Percentiles rank a stretch among this genome's conserved stretches.
These are phyloP conservation scores for Tylopilus balloui DNA, from an alignment of 768 basidiomycete genomes.

Conservation along the genomic window DNA sequence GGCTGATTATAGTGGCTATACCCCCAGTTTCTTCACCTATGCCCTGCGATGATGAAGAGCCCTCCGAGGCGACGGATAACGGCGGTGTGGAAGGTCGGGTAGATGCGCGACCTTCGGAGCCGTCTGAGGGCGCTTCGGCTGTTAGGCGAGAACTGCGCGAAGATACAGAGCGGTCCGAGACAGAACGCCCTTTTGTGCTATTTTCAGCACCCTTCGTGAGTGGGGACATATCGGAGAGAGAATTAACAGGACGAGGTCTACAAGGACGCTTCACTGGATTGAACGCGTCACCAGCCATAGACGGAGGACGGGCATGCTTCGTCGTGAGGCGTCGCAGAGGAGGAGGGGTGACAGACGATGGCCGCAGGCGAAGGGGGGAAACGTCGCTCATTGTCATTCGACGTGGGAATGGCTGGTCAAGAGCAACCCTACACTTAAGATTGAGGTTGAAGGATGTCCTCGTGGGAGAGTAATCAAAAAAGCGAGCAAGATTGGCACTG, in stretches of 20 bases:
- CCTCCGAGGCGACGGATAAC: slow-evolving; percentile 25
- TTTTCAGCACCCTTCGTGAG: slow-evolving; percentile 19
- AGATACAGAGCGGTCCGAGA: slow-evolving; percentile 18
- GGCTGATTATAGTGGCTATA: slow-evolving; percentile 37
- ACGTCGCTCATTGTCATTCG: slow-evolving; percentile 36
- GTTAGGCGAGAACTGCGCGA: slow-evolving; percentile 23
- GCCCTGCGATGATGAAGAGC: slow-evolving; percentile 24
- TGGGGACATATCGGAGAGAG: slow-evolving; percentile 12
- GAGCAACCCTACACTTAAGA: slow-evolving; percentile 29
- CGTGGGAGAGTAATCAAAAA: slow-evolving; percentile 36
- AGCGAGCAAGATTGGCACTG: slow-evolving; percentile 37
- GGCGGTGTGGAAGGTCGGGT: slow-evolving; percentile 30
- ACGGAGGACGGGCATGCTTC: slow-evolving; percentile 25
- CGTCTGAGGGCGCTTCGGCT: slow-evolving; percentile 14
- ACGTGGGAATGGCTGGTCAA: slow-evolving; percentile 30
- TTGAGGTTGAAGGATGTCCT: slow-evolving; percentile 30
- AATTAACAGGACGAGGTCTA: slow-evolving; percentile 20
- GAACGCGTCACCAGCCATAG: slow-evolving; percentile 26
- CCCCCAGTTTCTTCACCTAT: slow-evolving; percentile 22
- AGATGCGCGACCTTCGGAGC: slow-evolving; percentile 22
- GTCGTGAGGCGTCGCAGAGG: slow-evolving; percentile 24
- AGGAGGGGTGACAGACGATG: slow-evolving; percentile 26
- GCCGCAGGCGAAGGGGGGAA: slow-evolving; percentile 33
- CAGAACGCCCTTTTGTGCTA: slow-evolving; percentile 11
- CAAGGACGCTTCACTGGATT: slow-evolving; percentile 29